A percentile compares a stretch with the other conserved stretches of the same genome.
phyloP scores from a whole-genome alignment of 257 asterid species.

The Gardenia jasminoides region DNA sequence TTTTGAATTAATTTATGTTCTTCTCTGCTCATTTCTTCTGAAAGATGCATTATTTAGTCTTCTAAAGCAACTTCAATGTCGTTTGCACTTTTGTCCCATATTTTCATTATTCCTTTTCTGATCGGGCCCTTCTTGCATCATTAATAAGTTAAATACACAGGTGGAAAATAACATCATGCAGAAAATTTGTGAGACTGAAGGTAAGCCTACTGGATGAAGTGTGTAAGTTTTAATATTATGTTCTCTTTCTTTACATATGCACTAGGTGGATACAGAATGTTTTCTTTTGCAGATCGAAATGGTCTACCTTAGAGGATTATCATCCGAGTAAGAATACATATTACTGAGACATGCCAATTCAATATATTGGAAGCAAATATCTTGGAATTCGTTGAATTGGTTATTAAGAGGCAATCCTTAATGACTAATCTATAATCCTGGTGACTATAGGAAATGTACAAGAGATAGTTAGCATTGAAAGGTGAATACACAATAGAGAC shows the following conservation, averaged over 20 bases:
- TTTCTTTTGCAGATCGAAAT: neutral
- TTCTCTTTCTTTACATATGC: neutral
- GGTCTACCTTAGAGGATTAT: neutral
- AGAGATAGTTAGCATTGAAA: neutral
- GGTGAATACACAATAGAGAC: neutral
- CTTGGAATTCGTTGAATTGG: constrained; percentile 5
- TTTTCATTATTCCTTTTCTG: neutral
- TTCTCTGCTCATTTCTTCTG: neutral
- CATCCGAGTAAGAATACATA: neutral
- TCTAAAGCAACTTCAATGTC: neutral
- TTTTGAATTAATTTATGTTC: neutral
- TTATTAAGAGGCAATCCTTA: neutral
- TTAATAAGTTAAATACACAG: constrained; percentile 45
- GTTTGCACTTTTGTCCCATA: neutral
- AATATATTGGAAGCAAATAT: neutral
- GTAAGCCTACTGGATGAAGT: constrained; percentile 29
- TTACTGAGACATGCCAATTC: neutral
- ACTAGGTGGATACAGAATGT: neutral
- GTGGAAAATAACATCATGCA: constrained; percentile 29
- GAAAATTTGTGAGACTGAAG: constrained; percentile 41
- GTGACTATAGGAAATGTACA: neutral
- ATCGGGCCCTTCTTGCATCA: constrained; percentile 18
- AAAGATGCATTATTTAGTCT: neutral
- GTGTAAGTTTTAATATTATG: neutral
- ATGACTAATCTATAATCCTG: neutral